These are phyloP conservation scores for Podospora tetraspora DNA, from an alignment of 495 filamentous ascomycete genomes.

Conservation along the genomic window DNA sequence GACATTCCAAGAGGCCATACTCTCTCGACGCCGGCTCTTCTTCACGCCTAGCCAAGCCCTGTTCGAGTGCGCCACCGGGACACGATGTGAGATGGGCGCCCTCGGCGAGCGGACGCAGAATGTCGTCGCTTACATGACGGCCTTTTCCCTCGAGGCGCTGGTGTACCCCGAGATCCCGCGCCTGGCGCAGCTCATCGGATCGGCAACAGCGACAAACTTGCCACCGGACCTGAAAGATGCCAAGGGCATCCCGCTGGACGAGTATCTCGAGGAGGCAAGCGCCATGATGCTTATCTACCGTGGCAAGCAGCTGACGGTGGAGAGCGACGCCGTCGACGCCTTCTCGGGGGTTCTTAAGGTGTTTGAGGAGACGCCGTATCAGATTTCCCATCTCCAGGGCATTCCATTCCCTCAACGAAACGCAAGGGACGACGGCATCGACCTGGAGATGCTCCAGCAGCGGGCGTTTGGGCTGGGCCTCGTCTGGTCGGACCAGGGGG, in stretches of 20 bases:
- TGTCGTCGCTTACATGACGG: neutral
- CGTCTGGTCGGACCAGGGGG: neutral
- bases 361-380: neutral
- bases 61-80: constrained; percentile 33
- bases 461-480: neutral
- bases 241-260: neutral
- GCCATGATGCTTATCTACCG: neutral
- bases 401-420: neutral
- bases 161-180: neutral
- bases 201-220: neutral
- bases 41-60: constrained; percentile 33
- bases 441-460: neutral
- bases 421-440: neutral
- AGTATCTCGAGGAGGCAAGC: constrained; percentile 2
- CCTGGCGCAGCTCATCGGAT: neutral
- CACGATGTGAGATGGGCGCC: neutral
- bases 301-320: neutral
- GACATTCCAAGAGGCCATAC: constrained; percentile 41
- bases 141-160: constrained; percentile 1
- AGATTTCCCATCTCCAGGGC: neutral
- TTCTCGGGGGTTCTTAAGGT: constrained; percentile 1
- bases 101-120: neutral
- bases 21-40: constrained; percentile 32
- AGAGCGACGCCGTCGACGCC: neutral
- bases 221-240: neutral